Percentiles rank a stretch among this genome's conserved stretches.
phyloP scores from a whole-genome alignment of 1,284 basidiomycete genomes.

The Chiua sp. region DNA sequence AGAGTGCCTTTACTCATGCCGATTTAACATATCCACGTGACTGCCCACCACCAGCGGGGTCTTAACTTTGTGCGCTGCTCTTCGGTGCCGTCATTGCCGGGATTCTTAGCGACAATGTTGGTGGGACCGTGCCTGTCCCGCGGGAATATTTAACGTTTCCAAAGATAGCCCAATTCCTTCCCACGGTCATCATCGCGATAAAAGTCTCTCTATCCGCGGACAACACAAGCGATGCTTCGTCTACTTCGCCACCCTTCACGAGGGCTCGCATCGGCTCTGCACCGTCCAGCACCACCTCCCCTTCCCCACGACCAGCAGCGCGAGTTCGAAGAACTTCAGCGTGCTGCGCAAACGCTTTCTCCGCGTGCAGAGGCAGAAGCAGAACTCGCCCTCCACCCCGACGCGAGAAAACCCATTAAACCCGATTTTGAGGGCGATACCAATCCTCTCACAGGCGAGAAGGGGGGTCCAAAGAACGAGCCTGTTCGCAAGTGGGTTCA shows the following conservation, averaged over 20 bases:
- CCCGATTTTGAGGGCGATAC: conserved; percentile 76
- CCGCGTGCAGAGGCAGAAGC: conserved; percentile 34
- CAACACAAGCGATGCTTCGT: no score
- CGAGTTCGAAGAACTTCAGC: conserved; percentile 78
- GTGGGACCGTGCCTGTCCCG: conserved; percentile 10
- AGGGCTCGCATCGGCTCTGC: conserved; percentile 40
- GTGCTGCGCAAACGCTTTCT: conserved; percentile 52
- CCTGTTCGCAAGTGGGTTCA: conserved; percentile 65
- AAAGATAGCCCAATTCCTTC: no score
- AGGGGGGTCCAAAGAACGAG: conserved; percentile 78
- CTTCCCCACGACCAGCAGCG: conserved; percentile 73
- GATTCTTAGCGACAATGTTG: background rate
- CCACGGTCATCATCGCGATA: no score
- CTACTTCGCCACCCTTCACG: conserved; percentile 2
- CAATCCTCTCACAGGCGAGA: conserved; percentile 78
- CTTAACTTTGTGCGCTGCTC: background rate
- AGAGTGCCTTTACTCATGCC: conserved; percentile 14
- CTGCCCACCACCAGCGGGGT: conserved; percentile 15
- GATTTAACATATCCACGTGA: conserved; percentile 19
- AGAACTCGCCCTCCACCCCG: conserved; percentile 64
- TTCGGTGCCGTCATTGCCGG: conserved; percentile 12
- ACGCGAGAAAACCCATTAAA: conserved; percentile 60
- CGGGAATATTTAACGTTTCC: background rate
- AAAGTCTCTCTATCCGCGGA: no score
- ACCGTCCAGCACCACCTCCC: conserved; percentile 68